Conservation (phyloP, 257 asterid species). For the Solanum stenotomum region DNA sequence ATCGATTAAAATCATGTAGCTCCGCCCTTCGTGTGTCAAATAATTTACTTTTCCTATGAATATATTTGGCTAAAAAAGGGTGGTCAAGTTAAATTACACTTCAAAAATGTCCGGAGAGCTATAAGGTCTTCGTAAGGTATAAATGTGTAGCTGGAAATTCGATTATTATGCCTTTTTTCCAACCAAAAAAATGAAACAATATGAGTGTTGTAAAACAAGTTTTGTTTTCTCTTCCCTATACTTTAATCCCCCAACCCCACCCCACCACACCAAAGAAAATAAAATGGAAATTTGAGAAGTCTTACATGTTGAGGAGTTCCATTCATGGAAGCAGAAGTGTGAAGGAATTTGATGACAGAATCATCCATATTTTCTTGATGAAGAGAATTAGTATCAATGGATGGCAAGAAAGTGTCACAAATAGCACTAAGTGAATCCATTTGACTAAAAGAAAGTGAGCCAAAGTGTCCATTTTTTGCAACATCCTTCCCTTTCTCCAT, state of each 20-base stretch:
- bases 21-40: neutral
- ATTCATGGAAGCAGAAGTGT: neutral
- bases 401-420: slow-evolving; percentile 1
- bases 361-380: neutral
- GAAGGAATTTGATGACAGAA: neutral
- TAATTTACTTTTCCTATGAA: neutral
- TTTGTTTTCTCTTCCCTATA: neutral
- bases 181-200: neutral
- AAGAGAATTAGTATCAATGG: neutral
- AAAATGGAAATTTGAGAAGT: neutral
- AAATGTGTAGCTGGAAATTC: accelerated
- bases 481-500: neutral
- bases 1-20: neutral
- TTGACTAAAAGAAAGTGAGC: neutral
- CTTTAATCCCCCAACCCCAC: neutral
- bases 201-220: neutral
- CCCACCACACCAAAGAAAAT: neutral
- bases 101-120: neutral
- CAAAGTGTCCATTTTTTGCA: neutral
- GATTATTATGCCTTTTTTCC: neutral
- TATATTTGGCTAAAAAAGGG: neutral
- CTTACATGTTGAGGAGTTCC: neutral
- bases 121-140: neutral
- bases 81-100: neutral
- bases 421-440: neutral